Conservation (phyloP, 441 rosid genomes). For the Adansonia gregorii region DNA sequence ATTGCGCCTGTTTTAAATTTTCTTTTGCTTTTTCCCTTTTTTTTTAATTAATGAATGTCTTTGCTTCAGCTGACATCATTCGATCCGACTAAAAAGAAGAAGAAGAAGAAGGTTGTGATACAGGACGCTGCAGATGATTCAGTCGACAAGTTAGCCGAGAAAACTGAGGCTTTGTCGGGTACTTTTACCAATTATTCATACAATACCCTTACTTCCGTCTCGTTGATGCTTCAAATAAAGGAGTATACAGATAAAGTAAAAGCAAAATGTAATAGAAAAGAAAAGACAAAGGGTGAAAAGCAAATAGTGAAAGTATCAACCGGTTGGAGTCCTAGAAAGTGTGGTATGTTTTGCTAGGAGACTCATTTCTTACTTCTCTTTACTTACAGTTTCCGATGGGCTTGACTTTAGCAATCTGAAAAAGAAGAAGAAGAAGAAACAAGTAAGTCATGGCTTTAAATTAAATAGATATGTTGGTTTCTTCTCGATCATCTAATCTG, state of each 20-base stretch:
- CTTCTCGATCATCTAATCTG: background rate
- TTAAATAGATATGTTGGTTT: background rate
- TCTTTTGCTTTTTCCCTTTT: background rate
- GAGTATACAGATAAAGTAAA: background rate
- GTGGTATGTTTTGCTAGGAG: background rate
- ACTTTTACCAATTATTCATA: background rate
- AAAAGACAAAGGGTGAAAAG: background rate
- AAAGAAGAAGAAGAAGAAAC: conserved; percentile 98
- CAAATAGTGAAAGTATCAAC: background rate
- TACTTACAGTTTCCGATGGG: conserved; percentile 73
- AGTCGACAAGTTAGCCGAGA: conserved; percentile 39
- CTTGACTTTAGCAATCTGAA: conserved; percentile 81
- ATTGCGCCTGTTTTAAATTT: background rate
- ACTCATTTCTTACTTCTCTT: background rate
- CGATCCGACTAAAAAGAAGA: conserved; percentile 54
- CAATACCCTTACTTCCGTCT: background rate
- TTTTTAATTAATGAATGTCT: background rate
- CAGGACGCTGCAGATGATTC: conserved; percentile 43
- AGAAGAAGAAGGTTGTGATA: conserved; percentile 46
- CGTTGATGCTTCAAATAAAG: background rate
- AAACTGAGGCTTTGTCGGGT: conserved; percentile 40
- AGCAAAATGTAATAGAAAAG: background rate
- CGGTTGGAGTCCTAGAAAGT: background rate
- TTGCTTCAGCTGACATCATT: conserved; percentile 38
- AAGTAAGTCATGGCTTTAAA: conserved; percentile 48